Evolutionary conservation across 78 protist species (phyloP).

Genomic region (Anaeramoeba ignava): DNA sequence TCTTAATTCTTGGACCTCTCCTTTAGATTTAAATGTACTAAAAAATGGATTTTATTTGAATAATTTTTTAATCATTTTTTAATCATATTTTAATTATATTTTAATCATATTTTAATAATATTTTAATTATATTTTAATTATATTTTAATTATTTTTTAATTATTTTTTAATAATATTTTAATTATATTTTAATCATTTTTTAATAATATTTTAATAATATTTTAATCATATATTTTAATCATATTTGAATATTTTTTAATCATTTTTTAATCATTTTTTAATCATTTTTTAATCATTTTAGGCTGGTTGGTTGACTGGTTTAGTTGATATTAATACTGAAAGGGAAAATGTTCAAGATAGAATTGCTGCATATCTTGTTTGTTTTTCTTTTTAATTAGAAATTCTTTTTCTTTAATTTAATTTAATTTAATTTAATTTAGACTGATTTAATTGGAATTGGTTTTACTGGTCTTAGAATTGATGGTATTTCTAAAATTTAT

Average conservation of each 20-base stretch:
- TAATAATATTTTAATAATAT: not conserved
- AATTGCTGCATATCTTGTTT: not conserved
- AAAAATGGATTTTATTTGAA: not conserved
- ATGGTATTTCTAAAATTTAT: slow-evolving; percentile 58
- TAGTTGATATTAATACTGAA: slow-evolving; percentile 47
- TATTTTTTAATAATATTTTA: not conserved
- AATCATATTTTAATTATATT: not conserved
- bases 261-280: not conserved
- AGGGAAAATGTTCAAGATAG: slow-evolving; percentile 32
- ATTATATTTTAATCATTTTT: not conserved
- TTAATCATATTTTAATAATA: not conserved
- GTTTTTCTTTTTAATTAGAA: not conserved
- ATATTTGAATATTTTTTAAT: not conserved
- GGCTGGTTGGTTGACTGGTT: slow-evolving; percentile 41
- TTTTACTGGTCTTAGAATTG: slow-evolving; percentile 48
- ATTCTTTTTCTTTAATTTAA: not conserved
- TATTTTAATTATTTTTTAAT: not conserved
- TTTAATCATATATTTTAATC: not conserved
- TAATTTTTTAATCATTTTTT: not conserved
- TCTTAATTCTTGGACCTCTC: slow-evolving; percentile 49
- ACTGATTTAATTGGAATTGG: slow-evolving; percentile 37
- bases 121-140: slow-evolving; percentile 1
- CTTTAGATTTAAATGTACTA: slow-evolving; percentile 40
- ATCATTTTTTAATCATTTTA: not conserved
- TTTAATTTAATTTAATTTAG: slow-evolving; percentile 33